Percentiles rank a stretch among this genome's conserved stretches.
These are phyloP conservation scores for Chalciporus chontae DNA, from an alignment of 768 basidiomycete species.

Conservation along the genomic window DNA sequence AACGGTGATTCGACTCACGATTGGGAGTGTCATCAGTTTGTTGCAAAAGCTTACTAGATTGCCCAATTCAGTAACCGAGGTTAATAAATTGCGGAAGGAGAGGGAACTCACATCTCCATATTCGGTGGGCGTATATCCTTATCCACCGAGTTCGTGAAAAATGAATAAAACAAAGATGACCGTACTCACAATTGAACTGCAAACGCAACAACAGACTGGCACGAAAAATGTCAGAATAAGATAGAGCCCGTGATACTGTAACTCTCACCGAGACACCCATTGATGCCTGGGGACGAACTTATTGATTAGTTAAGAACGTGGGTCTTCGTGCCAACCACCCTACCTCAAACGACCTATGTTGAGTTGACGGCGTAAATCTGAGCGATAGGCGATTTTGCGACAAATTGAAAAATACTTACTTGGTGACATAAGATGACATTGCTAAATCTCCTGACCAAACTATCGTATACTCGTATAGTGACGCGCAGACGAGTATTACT, in stretches of 20 bases:
- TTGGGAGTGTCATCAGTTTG: constrained; percentile 27
- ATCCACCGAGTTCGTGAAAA: background rate
- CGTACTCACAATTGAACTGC: constrained; percentile 32
- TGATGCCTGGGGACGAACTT: constrained; percentile 24
- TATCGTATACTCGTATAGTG: constrained; percentile 32
- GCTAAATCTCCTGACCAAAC: constrained; percentile 23
- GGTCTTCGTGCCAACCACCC: constrained; percentile 3
- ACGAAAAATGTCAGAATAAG: background rate
- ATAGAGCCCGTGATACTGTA: background rate
- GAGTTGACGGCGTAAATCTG: background rate
- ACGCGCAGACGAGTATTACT: constrained; percentile 27
- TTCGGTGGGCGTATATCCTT: constrained; percentile 36
- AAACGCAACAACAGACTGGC: constrained; percentile 33
- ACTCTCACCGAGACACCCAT: constrained; percentile 33
- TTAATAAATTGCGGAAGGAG: background rate
- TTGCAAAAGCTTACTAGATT: constrained; percentile 32
- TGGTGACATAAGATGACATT: constrained; percentile 27
- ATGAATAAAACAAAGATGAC: background rate
- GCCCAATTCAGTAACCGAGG: background rate
- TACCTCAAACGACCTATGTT: constrained; percentile 24
- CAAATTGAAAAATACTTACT: constrained; percentile 12
- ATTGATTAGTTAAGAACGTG: background rate
- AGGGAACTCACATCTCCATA: constrained; percentile 32
- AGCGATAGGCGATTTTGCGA: background rate
- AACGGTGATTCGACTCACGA: constrained; percentile 24